Base-by-base conservation (phyloP, 768 basidiomycete genomes). In the Cyathus striatus region DNA sequence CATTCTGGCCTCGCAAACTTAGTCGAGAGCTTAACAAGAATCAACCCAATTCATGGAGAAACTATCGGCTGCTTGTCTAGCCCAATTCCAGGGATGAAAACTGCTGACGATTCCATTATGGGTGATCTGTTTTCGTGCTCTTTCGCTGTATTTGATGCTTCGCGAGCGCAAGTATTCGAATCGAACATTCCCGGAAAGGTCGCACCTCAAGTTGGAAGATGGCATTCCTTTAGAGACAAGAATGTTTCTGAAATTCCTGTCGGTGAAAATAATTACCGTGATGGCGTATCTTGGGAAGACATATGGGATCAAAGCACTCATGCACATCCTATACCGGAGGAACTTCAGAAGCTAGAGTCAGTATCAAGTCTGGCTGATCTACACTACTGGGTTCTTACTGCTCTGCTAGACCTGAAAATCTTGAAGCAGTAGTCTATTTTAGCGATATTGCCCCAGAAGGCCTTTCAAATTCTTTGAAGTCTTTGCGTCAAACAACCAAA, bases 151-250 rank as follows among this genome's bases (percentile, higher is more conserved):
- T 76, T 84, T 40, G 69, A 78, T 40, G 50, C 66, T 2, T 46
- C 59, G 0, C 40, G 55, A 6, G 73, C 72, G 9, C 61, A 68
- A 1, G 61, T 74, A 1, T 88, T 88, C 52, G 70, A 72, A n/a
- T 86, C 85, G 6, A 70, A 68, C 1, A 74, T 88, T 41, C 72
- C 75, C 1, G 86, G 87, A 9, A 65, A 65, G 37, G 59, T 64
- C n/a, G 64, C 75, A 13, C 59, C 73, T 2, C 81, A 84, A 52
- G 85, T 89, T 10, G 87, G 87, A 22, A 68, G 85, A 36, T 82
- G 82, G 83, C 82, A 85, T 55, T 71, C 82, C 14, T 74, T 76
- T 48, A 60, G 75, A 46, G 66, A 71, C 51, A 66, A 64, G 49
- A 50, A 23, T 38, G 30, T 34, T 20, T 14, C 6, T 18, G n/a